Percentiles rank a stretch among this genome's conserved stretches.
These are phyloP conservation scores for Fusarium sarcochroum DNA, from an alignment of 2,329 filamentous ascomycete species.

Conservation along the genomic window DNA sequence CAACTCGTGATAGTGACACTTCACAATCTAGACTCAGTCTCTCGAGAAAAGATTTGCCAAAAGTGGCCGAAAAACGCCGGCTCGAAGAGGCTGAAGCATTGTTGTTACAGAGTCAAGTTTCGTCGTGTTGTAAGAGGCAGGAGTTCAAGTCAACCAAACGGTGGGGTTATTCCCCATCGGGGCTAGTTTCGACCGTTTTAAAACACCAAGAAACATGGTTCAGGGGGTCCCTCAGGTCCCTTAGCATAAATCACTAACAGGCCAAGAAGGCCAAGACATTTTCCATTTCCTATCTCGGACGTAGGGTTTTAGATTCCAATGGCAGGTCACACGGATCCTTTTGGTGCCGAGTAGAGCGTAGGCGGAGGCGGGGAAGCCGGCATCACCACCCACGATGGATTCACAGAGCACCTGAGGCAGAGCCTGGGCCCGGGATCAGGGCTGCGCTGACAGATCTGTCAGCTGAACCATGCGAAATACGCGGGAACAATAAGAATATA, in stretches of 20 bases:
- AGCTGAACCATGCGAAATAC: constrained; percentile 18
- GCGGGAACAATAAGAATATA: too few species aligned
- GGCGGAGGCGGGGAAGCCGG: constrained; percentile 29
- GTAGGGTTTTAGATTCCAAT: constrained; percentile 37
- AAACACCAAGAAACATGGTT: constrained; percentile 43
- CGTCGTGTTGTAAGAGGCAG: constrained; percentile 50
- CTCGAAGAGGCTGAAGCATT: constrained; percentile 58
- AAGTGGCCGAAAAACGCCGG: constrained; percentile 7
- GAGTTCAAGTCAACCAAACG: constrained; percentile 37
- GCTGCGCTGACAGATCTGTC: constrained; percentile 29
- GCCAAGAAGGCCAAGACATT: constrained; percentile 11
- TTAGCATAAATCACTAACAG: constrained; percentile 3
- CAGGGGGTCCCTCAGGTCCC: neutral
- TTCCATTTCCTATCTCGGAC: constrained; percentile 25
- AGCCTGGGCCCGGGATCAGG: constrained; percentile 16
- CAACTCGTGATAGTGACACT: constrained; percentile 4
- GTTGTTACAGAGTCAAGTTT: constrained; percentile 64
- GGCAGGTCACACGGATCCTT: constrained; percentile 39
- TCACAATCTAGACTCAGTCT: constrained; percentile 6
- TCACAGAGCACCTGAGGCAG: constrained; percentile 18
- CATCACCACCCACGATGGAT: constrained; percentile 19
- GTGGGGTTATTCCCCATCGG: constrained; percentile 18
- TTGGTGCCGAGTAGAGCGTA: constrained; percentile 31
- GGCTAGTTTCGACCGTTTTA: constrained; percentile 28
- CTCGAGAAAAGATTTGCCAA: constrained; percentile 12